These are phyloP conservation scores for Didymella pinodella DNA, from an alignment of 2,329 filamentous ascomycete species.

Conservation along the genomic window DNA sequence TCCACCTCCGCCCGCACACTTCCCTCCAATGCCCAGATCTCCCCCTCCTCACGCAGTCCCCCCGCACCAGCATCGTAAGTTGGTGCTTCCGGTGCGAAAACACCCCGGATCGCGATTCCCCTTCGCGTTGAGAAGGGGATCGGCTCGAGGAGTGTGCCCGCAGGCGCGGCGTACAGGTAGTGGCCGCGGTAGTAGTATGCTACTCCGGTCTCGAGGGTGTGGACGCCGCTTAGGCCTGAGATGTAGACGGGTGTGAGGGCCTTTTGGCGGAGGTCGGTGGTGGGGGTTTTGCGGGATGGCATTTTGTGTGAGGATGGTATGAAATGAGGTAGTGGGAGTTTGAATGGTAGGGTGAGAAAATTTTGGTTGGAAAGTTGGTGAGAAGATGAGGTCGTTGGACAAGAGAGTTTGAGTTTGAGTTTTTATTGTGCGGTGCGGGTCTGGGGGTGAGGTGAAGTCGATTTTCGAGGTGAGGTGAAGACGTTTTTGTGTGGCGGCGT, in stretches of 20 bases:
- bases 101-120: conserved; percentile 28
- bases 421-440: background rate
- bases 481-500: background rate
- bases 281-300: background rate
- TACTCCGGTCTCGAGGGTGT: conserved; percentile 33
- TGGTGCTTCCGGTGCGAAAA: conserved; percentile 20
- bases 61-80: conserved; percentile 3
- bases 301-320: background rate
- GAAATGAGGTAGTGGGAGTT: background rate
- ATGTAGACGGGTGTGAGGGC: conserved; percentile 35
- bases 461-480: background rate
- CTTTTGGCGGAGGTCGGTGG: conserved; percentile 11
- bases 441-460: background rate
- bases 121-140: conserved; percentile 31
- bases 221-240: conserved; percentile 32
- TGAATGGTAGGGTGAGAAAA: background rate
- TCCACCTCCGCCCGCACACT: conserved; percentile 10
- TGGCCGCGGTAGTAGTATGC: conserved; percentile 46
- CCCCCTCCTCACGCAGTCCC: conserved; percentile 16
- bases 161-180: conserved; percentile 33
- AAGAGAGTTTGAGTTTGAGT: background rate
- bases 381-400: background rate
- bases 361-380: background rate
- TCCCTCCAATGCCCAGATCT: conserved; percentile 25
- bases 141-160: conserved; percentile 32